Evolutionary conservation across 2,329 filamentous ascomycete species (phyloP).

Genomic region (Escovopsis weberi): DNA sequence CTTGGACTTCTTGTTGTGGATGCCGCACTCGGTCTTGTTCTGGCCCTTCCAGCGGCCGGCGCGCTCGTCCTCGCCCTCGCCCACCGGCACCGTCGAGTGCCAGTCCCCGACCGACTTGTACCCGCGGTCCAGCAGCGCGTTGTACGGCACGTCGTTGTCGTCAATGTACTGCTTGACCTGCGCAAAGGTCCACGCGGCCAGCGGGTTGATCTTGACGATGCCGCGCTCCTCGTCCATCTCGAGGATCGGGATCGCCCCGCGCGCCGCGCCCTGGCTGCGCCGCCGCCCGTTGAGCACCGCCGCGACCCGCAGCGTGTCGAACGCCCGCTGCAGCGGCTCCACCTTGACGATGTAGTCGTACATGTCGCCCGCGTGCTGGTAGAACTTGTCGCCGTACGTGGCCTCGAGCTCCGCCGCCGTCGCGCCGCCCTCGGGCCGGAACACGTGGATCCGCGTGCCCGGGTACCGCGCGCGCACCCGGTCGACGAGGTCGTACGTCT

Average conservation of each 20-base stretch:
- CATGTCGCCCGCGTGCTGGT: constrained; percentile 72
- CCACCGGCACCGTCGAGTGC: constrained; percentile 89
- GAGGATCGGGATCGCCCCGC: constrained; percentile 78
- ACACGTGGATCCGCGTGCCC: constrained; percentile 69
- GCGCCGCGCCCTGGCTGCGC: constrained; percentile 82
- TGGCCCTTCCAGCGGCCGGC: constrained; percentile 95
- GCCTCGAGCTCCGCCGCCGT: constrained; percentile 65
- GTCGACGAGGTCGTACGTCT: constrained; percentile 62
- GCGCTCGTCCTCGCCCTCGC: constrained; percentile 85
- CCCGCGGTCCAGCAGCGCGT: constrained; percentile 76
- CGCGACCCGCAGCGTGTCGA: constrained; percentile 71
- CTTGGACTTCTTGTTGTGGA: constrained; percentile 93
- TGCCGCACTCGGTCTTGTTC: constrained; percentile 92
- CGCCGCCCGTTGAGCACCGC: constrained; percentile 87
- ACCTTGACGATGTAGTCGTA: constrained; percentile 98
- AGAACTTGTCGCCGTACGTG: constrained; percentile 69
- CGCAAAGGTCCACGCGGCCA: constrained; percentile 85
- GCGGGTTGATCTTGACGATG: constrained; percentile 92
- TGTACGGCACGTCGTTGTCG: constrained; percentile 83
- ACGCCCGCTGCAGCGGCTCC: constrained; percentile 85
- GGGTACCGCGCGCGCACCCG: constrained; percentile 64
- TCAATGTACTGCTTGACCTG: constrained; percentile 82
- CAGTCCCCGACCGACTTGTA: constrained; percentile 98
- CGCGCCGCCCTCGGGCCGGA: constrained; percentile 66
- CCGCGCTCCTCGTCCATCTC: constrained; percentile 80